A percentile compares a stretch with the other conserved stretches of the same genome.
Conservation (phyloP, 192 early-diverging fungal genomes). For the Pilobolus umbonatus region DNA sequence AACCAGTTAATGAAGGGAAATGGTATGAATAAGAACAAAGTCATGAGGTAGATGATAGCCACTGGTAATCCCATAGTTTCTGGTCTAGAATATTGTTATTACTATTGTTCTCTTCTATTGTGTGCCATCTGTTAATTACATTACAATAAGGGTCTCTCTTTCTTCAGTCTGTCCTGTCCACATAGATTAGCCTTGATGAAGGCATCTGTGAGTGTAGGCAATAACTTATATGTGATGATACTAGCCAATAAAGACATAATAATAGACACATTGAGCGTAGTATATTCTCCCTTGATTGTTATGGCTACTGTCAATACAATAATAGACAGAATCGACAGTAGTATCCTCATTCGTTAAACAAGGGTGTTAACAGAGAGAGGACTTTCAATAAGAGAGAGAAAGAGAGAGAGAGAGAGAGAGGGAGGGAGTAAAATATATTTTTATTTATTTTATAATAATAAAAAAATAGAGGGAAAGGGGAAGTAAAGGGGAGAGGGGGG, state of each 20-base stretch:
- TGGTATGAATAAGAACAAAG: constrained; percentile 90
- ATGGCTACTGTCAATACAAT: background rate
- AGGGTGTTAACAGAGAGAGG: too few species aligned
- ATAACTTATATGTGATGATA: constrained; percentile 63
- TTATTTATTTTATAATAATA: background rate
- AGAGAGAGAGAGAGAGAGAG: too few species aligned
- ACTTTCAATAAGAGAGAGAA: too few species aligned
- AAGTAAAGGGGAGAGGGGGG: background rate
- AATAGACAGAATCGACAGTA: too few species aligned
- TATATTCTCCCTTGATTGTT: background rate
- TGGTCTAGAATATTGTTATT: constrained; percentile 47
- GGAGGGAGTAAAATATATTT: too few species aligned
- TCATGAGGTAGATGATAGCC: constrained; percentile 82
- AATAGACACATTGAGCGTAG: constrained; percentile 43
- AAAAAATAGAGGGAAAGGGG: background rate
- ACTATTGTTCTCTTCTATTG: too few species aligned
- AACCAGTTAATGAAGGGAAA: constrained; percentile 91
- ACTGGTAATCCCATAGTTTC: constrained; percentile 93
- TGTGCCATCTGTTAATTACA: too few species aligned
- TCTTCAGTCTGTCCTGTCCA: constrained; percentile 82
- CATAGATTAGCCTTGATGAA: constrained; percentile 76
- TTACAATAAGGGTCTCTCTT: constrained; percentile 67
- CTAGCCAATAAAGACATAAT: constrained; percentile 68
- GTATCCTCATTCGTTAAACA: too few species aligned
- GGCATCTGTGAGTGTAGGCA: constrained; percentile 57